These are phyloP conservation scores for Pyrenochaeta sp. DNA, from an alignment of 2,329 filamentous ascomycete species.

Conservation along the genomic window DNA sequence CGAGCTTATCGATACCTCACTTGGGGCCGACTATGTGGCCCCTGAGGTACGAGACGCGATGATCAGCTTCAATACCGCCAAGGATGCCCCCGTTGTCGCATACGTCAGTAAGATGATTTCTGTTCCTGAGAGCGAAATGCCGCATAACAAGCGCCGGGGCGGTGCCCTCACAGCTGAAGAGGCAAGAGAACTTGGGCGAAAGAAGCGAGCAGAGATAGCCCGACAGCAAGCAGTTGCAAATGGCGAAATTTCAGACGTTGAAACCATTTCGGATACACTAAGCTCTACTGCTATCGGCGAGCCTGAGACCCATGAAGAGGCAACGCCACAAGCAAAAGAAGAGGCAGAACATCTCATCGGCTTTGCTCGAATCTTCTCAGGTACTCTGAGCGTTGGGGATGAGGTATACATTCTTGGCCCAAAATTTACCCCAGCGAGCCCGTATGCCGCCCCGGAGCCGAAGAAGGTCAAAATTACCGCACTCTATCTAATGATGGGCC, in stretches of 20 bases:
- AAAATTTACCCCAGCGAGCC: conserved; percentile 86
- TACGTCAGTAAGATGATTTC: conserved; percentile 99
- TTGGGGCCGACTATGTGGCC: conserved; percentile 77
- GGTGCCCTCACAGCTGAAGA: conserved; percentile 84
- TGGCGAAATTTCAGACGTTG: conserved; percentile 57
- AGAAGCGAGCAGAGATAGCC: conserved; percentile 88
- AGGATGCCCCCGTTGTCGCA: conserved; percentile 81
- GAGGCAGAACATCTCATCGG: conserved; percentile 91
- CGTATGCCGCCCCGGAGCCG: conserved; percentile 75
- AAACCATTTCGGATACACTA: conserved; percentile 66
- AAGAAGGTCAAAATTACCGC: conserved; percentile 85
- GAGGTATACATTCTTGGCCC: conserved; percentile 89
- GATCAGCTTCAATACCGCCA: conserved; percentile 75
- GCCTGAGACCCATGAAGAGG: conserved; percentile 42
- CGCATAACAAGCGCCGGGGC: conserved; percentile 78
- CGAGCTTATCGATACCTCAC: conserved; percentile 79
- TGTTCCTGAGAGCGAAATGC: conserved; percentile 88
- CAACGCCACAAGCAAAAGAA: conserved; percentile 62
- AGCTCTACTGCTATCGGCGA: conserved; percentile 65
- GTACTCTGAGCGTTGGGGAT: conserved; percentile 87
- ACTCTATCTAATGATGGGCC: conserved; percentile 95
- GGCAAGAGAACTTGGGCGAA: conserved; percentile 84
- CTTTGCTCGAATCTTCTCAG: conserved; percentile 93
- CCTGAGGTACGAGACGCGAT: conserved; percentile 79
- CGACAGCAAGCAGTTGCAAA: conserved; percentile 71